Base-by-base conservation (phyloP, 2,329 filamentous ascomycete genomes). In the Parasarocladium wereldwijsianum region DNA sequence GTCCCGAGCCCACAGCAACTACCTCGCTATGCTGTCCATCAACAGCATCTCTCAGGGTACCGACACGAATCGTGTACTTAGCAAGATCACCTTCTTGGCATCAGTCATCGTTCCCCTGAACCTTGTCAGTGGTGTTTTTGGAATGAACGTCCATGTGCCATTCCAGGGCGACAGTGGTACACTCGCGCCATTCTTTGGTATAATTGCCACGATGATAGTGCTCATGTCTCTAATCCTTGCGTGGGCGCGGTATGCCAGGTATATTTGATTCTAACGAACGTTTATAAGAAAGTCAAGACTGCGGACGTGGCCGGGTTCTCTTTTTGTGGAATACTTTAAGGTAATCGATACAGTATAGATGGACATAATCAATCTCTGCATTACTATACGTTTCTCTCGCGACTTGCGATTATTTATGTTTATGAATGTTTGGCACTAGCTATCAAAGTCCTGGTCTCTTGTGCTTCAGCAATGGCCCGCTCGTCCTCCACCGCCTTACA, bases 81-180 rank as follows among this genome's bases (percentile, higher is more conserved):
- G 84, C 58, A 93, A 94, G 60, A 90, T 98, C 43, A 98, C 90
- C 0, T 71, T 96, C 35, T 64, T 96, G 39, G 90, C 85, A 1
- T 93, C 87, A 3, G 82, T 98, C 40, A 70, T 98, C n/a, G 86
- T 98, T 34, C 90, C 90, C 3, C 72, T 98, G 40, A 98, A 96
- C 50, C 62, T 98, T 39, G 75, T 96, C 37, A 92, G 83, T 22
- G 79, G 81, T 55, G 58, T 86, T 24, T 87, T 86, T 46, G 83
- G 83, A 32, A 92, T 92, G 83, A 92, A 92, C 54, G 81, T 92
- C 2, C 47, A 51, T 4, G 76, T 90, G 11, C 82, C 82, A 1
- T 85, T 75, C 32, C 44, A 51, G 38, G 60, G 49, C 0, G 63
- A 64, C 1, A 60, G 60, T 21, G 27, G 18, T 8, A 5, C 8